Percentiles rank a stretch among this genome's conserved stretches.
phyloP scores from a whole-genome alignment of 2,329 filamentous ascomycete genomes.

The Camptophora hylomeconis region DNA sequence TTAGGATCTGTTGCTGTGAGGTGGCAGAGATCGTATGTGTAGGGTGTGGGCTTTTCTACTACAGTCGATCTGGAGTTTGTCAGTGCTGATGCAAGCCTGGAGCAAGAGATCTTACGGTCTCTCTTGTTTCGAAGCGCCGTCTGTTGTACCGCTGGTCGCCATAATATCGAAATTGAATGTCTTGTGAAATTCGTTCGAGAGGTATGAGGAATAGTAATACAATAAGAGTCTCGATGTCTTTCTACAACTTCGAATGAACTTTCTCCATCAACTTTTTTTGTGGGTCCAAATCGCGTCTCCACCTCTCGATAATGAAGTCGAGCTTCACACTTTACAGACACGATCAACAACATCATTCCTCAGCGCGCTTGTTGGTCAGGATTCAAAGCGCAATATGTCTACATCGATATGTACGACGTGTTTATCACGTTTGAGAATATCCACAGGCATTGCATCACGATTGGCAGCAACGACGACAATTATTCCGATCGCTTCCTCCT shows the following conservation, averaged over 20 bases:
- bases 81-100: conserved; percentile 1
- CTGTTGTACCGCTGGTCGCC: too few relatives aligned
- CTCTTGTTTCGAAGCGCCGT: conserved; percentile 21
- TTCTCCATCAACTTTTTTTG: too few relatives aligned
- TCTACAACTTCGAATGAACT: too few relatives aligned
- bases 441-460: too few relatives aligned
- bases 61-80: conserved; percentile 1
- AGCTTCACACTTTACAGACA: too few relatives aligned
- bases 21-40: conserved; percentile 82
- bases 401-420: conserved; percentile 6
- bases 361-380: background rate
- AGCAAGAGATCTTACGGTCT: conserved; percentile 24
- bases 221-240: too few relatives aligned
- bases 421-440: conserved; percentile 5
- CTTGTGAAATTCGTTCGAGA: too few relatives aligned
- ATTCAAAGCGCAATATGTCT: conserved; percentile 1
- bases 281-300: too few relatives aligned
- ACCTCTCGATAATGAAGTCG: too few relatives aligned
- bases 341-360: background rate
- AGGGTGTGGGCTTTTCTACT: conserved; percentile 73
- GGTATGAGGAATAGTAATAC: too few relatives aligned
- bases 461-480: background rate
- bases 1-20: conserved; percentile 81
- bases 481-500: conserved; percentile 16
- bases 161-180: too few relatives aligned